Base-by-base conservation (phyloP, 2,329 filamentous ascomycete species). In the Chaetomiaceae sp. region DNA sequence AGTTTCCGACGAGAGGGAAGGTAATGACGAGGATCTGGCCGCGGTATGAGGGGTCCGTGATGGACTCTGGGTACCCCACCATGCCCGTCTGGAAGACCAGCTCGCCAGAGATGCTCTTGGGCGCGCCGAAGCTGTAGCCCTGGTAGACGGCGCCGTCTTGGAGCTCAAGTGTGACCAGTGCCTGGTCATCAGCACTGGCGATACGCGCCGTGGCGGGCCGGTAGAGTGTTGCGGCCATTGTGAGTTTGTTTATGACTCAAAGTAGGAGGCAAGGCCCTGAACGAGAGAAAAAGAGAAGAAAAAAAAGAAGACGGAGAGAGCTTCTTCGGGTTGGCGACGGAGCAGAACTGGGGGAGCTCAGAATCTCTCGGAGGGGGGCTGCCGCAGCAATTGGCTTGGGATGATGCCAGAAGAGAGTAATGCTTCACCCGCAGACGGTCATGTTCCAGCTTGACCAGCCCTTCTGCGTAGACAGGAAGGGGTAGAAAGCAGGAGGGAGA, bases 51-150 rank as follows among this genome's bases (percentile, higher is more conserved):
- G 88, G 88, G 66, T 92, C 88, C 65, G 88, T 91, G 79, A 92
- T 84, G 41, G 87, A 96, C 78, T 99, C 94, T 37, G 94, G 91
- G 71, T 99, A 99, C 67, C 94, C 94, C 64, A 97, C 94, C 91
- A 97, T 96, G 73, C 94, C 94, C 54, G 94, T 99, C 80, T 97
- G 92, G 77, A 99, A 99, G 74, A 99, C 94, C 70, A 99, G 80
- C 79, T 99, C 94, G 71, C 94, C 94, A 61, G 92, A 88, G 66
- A 95, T 84, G 75, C 89, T 96, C 81, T 91, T 96, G 67, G 89
- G 80, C 59, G 92, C 91, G 73, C 94, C 94, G 70, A 99, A 99
- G 80, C 90, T 96, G 77, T 89, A 90, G 64, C 94, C 94, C 70
- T 95, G 89, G 78, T 90, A 95, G 67, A 90, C 82, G 54, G 86